phyloP scores from a whole-genome alignment of 305 asterid genomes.

The Fraxinus greggii region DNA sequence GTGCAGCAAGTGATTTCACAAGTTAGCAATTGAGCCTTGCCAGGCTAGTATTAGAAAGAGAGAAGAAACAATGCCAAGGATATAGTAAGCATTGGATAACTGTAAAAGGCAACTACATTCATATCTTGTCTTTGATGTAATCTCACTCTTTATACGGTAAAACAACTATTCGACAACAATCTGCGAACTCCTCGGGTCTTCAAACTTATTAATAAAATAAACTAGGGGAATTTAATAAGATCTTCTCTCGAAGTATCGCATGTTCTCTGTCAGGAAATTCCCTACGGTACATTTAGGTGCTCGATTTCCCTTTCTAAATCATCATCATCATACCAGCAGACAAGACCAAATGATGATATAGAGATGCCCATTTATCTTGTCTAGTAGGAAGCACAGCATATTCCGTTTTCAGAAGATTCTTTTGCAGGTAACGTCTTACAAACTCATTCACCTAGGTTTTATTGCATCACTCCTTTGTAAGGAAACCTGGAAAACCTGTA shows the following conservation, averaged over 20 bases:
- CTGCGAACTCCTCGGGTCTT: constrained; percentile 46
- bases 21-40: background rate
- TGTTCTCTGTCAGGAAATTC: constrained; percentile 54
- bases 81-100: constrained; percentile 40
- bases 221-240: constrained; percentile 22
- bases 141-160: constrained; percentile 52
- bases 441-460: constrained; percentile 60
- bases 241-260: constrained; percentile 45
- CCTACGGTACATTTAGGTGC: constrained; percentile 58
- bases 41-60: background rate
- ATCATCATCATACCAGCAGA: constrained; percentile 87
- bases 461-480: constrained; percentile 68
- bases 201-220: constrained; percentile 28
- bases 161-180: constrained; percentile 65
- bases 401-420: constrained; percentile 56
- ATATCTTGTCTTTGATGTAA: constrained; percentile 53
- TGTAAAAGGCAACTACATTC: constrained; percentile 71
- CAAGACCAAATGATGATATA: constrained; percentile 70
- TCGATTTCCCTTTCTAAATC: constrained; percentile 58
- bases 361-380: constrained; percentile 92
- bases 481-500: constrained; percentile 71
- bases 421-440: constrained; percentile 63
- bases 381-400: constrained; percentile 74
- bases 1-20: background rate
- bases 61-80: background rate